These are phyloP conservation scores for Phytophthora tubulina DNA, from an alignment of 352 stramenopile genomes.

Conservation along the genomic window DNA sequence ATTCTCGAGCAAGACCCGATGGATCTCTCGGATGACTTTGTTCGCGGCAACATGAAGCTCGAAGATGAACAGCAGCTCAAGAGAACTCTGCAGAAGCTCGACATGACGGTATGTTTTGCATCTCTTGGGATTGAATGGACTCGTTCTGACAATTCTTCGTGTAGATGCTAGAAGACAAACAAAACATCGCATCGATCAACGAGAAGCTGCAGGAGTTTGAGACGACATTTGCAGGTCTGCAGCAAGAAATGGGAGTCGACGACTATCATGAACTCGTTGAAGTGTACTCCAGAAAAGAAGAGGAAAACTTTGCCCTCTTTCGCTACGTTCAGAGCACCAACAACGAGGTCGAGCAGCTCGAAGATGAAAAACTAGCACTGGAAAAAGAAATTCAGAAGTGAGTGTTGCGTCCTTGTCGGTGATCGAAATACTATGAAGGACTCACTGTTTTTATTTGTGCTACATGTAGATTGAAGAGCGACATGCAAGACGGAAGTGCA, in stretches of 20 bases:
- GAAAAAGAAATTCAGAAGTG: conserved; percentile 74
- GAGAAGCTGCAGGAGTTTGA: conserved; percentile 82
- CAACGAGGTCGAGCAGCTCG: conserved; percentile 84
- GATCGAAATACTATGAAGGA: background rate
- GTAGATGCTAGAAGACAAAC: conserved; percentile 77
- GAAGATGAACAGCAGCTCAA: conserved; percentile 84
- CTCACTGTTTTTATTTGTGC: background rate
- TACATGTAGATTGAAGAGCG: conserved; percentile 51
- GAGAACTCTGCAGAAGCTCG: conserved; percentile 66
- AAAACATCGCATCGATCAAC: conserved; percentile 73
- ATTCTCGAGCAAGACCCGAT: conserved; percentile 77
- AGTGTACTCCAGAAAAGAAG: conserved; percentile 77
- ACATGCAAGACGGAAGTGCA: conserved; percentile 74
- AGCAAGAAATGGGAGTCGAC: conserved; percentile 73
- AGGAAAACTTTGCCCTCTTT: conserved; percentile 86
- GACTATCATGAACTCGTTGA: conserved; percentile 70
- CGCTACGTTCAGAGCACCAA: conserved; percentile 84
- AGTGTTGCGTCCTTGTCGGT: background rate
- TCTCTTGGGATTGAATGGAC: background rate
- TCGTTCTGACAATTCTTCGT: background rate
- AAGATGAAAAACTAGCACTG: conserved; percentile 75
- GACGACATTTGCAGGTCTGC: conserved; percentile 64
- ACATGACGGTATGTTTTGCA: conserved; percentile 53
- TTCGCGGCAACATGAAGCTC: conserved; percentile 78
- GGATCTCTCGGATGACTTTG: conserved; percentile 74